A percentile compares a stretch with the other conserved stretches of the same genome.
These are phyloP conservation scores for Penicillium verhagenii DNA, from an alignment of 495 filamentous ascomycete genomes.

Conservation along the genomic window DNA sequence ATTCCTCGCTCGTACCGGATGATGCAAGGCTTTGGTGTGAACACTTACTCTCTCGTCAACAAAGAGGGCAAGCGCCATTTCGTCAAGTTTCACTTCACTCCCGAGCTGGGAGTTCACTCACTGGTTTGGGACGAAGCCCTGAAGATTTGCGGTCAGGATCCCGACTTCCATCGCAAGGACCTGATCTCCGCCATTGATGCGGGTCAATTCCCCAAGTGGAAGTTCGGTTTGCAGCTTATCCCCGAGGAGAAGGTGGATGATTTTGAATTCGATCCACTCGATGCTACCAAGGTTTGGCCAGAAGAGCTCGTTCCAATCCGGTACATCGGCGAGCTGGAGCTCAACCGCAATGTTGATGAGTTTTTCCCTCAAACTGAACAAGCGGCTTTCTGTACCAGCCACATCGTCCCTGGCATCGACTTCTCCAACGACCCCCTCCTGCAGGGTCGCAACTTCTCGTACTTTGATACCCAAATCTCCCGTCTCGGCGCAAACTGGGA, in stretches of 20 bases:
- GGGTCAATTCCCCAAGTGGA: conserved; percentile 69
- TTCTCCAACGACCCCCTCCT: conserved; percentile 84
- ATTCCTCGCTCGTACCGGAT: conserved; percentile 81
- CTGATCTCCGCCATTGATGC: conserved; percentile 77
- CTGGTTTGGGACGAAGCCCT: conserved; percentile 87
- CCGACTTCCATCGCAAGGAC: conserved; percentile 87
- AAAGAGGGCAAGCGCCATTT: conserved; percentile 68
- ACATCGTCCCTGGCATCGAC: conserved; percentile 83
- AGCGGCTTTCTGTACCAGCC: conserved; percentile 80
- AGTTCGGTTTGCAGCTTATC: conserved; percentile 77
- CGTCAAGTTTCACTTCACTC: conserved; percentile 81
- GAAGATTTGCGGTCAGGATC: conserved; percentile 78
- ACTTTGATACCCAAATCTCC: conserved; percentile 81
- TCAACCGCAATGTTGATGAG: conserved; percentile 83
- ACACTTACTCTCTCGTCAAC: conserved; percentile 76
- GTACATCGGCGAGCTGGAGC: conserved; percentile 77
- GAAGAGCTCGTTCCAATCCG: conserved; percentile 77
- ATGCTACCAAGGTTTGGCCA: conserved; percentile 92
- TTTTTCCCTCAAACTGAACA: conserved; percentile 83
- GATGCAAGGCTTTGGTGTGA: conserved; percentile 93
- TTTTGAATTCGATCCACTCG: conserved; percentile 88
- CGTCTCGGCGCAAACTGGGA: conserved; percentile 84
- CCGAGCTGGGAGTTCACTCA: conserved; percentile 77
- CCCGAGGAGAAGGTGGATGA: conserved; percentile 70
- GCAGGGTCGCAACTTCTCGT: conserved; percentile 83